phyloP scores from a whole-genome alignment of 768 basidiomycete genomes.

The Podaxis rugospora region DNA sequence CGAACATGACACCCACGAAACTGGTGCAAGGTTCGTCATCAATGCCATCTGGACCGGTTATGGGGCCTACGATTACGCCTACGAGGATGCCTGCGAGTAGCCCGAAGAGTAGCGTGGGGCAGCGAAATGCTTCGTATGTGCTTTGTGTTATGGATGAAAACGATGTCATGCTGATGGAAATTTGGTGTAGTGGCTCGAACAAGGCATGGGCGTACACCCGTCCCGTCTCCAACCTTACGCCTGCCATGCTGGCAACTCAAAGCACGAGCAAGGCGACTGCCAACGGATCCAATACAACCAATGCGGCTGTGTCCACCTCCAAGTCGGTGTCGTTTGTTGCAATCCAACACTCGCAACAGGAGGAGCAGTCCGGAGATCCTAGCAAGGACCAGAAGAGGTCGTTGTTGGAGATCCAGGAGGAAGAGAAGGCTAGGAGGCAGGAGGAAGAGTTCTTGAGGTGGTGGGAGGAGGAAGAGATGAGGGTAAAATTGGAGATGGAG shows the following conservation, averaged over 20 bases:
- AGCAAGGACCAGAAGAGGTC: slow-evolving; percentile 50
- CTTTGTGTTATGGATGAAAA: background rate
- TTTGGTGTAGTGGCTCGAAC: slow-evolving; percentile 25
- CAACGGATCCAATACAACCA: background rate
- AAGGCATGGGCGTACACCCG: slow-evolving; percentile 63
- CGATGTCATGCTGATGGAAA: background rate
- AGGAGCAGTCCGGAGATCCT: slow-evolving; percentile 35
- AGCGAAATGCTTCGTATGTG: slow-evolving; percentile 50
- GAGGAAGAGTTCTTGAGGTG: slow-evolving; percentile 84
- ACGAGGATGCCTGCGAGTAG: slow-evolving; percentile 35
- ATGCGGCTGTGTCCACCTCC: slow-evolving; percentile 23
- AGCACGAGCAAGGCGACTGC: background rate
- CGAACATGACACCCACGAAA: background rate
- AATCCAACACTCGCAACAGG: slow-evolving; percentile 79
- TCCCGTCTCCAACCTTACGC: slow-evolving; percentile 39
- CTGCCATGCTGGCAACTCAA: background rate
- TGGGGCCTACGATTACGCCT: slow-evolving; percentile 68
- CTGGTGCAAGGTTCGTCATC: background rate
- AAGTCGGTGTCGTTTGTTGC: slow-evolving; percentile 62
- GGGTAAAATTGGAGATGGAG: slow-evolving; percentile 47
- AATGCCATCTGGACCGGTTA: slow-evolving; percentile 26
- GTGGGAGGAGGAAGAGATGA: slow-evolving; percentile 84
- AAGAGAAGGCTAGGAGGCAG: slow-evolving; percentile 61
- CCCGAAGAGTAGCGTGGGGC: slow-evolving; percentile 19
- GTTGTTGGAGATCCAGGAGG: slow-evolving; percentile 80